phyloP scores from a whole-genome alignment of 148 eudicot species.

The Selenicereus undatus region DNA sequence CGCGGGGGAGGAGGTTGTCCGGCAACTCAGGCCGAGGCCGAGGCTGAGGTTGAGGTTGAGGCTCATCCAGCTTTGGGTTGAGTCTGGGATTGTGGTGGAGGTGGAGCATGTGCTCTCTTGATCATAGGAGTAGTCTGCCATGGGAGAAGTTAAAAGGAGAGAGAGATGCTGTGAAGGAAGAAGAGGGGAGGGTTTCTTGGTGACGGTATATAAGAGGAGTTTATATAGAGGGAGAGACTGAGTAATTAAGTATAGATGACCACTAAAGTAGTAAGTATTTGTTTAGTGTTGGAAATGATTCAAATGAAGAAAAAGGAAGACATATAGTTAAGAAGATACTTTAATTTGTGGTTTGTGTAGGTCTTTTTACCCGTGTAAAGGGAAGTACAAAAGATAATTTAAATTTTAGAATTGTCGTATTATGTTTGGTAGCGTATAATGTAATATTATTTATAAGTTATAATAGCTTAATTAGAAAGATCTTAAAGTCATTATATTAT shows the following conservation, averaged over 20 bases:
- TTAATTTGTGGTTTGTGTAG: no score
- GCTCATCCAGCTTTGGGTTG: constrained; percentile 78
- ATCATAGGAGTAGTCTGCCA: constrained; percentile 46
- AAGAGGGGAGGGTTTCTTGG: not conserved
- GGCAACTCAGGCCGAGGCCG: constrained; percentile 51
- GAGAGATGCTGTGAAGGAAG: not conserved
- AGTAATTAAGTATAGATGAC: not conserved
- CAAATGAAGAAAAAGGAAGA: constrained; percentile 4
- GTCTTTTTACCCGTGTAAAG: no score
- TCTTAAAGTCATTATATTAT: no score
- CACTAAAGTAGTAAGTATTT: not conserved
- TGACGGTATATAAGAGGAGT: constrained; percentile 11
- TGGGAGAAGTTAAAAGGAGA: constrained; percentile 11
- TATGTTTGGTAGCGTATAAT: no score
- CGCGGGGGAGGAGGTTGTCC: constrained; percentile 37
- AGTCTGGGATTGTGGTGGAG: constrained; percentile 61
- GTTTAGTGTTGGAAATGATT: not conserved
- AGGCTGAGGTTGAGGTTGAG: constrained; percentile 21
- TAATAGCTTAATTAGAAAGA: no score
- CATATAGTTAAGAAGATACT: no score
- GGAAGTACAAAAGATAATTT: no score
- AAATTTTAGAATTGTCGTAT: no score
- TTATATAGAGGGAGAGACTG: constrained; percentile 26
- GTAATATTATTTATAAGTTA: no score
- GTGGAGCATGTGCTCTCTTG: constrained; percentile 67